Base-by-base conservation (phyloP, 257 asterid genomes). In the Striga asiatica region DNA sequence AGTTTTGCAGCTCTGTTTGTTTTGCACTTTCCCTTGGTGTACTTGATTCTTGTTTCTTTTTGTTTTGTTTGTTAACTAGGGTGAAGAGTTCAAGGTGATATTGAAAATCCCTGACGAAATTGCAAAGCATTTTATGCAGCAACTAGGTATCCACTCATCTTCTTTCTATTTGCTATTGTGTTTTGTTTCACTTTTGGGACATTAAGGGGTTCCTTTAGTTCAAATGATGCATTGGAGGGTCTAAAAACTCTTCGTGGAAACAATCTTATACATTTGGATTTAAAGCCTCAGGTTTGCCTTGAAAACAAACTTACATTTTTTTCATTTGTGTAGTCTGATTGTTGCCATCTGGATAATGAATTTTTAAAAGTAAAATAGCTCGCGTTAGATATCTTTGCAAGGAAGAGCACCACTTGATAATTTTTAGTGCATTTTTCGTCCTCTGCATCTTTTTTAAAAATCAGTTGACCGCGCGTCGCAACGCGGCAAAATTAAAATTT, bases 111-210 rank as follows among this genome's bases (percentile, higher is more conserved):
- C 91, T 10, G 95, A 84, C 77, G 83, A 81, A 65, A 79, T 85
- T 51, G 91, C 99, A 28, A 92, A 84, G 71, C 82, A 82, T 62
- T 92, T 88, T 58, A 82, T 92, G 97, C 95, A 65, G 74, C 99
- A 92, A 69, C 85, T 92, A 45, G 97, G 99, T 88, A 72, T 55
- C 67, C 45, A 10, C 11, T 28, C 52, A 5, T 42, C 19, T 35
- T 22, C 18, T 25, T 25, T 57, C 17, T 55, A 38, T 17, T 56
- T 56, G 0, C 8, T 53, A 31, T 16, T 43, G 48, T 23, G 13
- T 59, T 24, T 35, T 51, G 64, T 43, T 49, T 32, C 54, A 21
- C 17, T n/a, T 35, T 20, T 18, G 19, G 43, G 21, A 43, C 46
- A 27, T 59, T 45, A 5, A 50, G 54, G 25, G 45, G 7, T 58